A percentile compares a stretch with the other conserved stretches of the same genome.
Evolutionary conservation across 805 yeast species (phyloP).

Genomic region (Blastobotrys attinorum): DNA sequence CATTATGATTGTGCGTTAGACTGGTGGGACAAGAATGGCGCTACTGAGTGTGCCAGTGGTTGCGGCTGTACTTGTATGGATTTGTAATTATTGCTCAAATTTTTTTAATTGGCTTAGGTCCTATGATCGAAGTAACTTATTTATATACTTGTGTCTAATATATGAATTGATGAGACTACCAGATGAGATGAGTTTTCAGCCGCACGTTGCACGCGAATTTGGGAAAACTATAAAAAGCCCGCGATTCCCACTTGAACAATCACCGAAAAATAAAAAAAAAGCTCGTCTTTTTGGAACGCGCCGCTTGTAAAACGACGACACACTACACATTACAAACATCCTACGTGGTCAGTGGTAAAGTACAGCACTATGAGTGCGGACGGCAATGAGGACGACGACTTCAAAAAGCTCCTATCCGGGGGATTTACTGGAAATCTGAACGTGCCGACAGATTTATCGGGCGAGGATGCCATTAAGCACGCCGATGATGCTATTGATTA

Average conservation of each 20-base stretch:
- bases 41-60: constrained; percentile 11
- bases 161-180: not conserved
- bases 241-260: not conserved
- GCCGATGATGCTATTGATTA: constrained; percentile 91
- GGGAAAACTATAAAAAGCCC: constrained; percentile 1
- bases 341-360: no score
- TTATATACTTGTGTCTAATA: not conserved
- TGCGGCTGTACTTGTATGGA: constrained; percentile 3
- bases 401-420: constrained; percentile 22
- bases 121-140: no score
- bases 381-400: constrained; percentile 26
- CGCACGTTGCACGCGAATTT: not conserved
- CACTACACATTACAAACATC: no score
- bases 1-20: constrained; percentile 71
- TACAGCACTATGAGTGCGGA: not conserved
- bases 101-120: not conserved
- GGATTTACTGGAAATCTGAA: constrained; percentile 20
- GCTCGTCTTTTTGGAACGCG: not conserved
- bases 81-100: not conserved
- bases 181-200: not conserved
- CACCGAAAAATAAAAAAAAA: not conserved
- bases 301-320: no score
- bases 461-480: constrained; percentile 54
- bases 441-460: constrained; percentile 29
- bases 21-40: constrained; percentile 62